A percentile compares a stretch with the other conserved stretches of the same genome.
Conservation (phyloP, 768 basidiomycete species). For the Boletus edulis region DNA sequence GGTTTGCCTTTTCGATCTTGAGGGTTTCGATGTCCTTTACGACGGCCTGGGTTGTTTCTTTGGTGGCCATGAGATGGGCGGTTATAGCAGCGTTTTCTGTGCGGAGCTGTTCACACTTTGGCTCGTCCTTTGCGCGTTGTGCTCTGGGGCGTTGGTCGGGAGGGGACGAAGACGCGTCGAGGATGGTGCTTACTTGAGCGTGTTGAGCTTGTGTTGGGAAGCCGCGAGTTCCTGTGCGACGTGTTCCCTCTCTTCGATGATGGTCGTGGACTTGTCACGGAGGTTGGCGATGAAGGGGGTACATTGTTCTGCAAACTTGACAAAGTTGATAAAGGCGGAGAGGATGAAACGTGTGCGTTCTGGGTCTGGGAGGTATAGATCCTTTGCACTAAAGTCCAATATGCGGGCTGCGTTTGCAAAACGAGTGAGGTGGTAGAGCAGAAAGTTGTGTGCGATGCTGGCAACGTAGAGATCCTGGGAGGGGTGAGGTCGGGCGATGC, state of each 20-base stretch:
- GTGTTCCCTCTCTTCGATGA: conserved; percentile 62
- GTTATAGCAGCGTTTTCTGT: conserved; percentile 61
- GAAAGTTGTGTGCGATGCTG: conserved; percentile 58
- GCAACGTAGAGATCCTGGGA: conserved; percentile 63
- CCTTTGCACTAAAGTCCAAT: conserved; percentile 73
- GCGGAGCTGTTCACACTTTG: conserved; percentile 57
- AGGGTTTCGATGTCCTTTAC: conserved; percentile 67
- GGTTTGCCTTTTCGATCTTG: conserved; percentile 64
- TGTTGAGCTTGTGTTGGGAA: conserved; percentile 49
- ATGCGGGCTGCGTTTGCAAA: conserved; percentile 73
- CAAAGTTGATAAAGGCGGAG: conserved; percentile 90
- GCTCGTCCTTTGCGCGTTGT: conserved; percentile 67
- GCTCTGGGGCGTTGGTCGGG: conserved; percentile 37
- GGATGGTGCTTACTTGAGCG: conserved; percentile 49
- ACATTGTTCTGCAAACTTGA: conserved; percentile 83
- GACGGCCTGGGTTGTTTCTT: conserved; percentile 56
- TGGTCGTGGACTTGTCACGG: conserved; percentile 52
- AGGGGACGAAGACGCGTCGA: background rate
- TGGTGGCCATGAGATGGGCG: conserved; percentile 65
- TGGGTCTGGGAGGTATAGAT: conserved; percentile 69
- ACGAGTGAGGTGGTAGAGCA: conserved; percentile 72
- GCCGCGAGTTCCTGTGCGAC: conserved; percentile 47
- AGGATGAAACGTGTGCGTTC: conserved; percentile 73
- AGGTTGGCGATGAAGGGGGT: conserved; percentile 59
- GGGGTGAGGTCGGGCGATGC: background rate